These are phyloP conservation scores for Phialophora macrospora DNA, from an alignment of 2,329 filamentous ascomycete species.

Conservation along the genomic window DNA sequence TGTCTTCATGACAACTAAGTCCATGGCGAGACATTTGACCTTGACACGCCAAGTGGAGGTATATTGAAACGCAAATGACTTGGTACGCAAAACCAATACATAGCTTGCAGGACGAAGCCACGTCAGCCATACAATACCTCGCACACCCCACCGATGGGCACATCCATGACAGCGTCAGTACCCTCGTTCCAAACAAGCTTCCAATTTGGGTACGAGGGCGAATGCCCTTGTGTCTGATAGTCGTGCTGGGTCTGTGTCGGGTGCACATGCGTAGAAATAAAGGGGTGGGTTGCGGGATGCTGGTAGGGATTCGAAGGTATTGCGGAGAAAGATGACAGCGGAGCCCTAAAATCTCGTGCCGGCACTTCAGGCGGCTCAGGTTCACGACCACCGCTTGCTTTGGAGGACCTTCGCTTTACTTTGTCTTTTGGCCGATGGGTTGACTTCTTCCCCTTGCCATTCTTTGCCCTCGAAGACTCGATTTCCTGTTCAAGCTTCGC, in stretches of 20 bases:
- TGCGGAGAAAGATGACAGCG: background rate
- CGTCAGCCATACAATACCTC: slow-evolving; percentile 80
- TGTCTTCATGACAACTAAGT: background rate
- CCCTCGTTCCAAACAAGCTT: slow-evolving; percentile 83
- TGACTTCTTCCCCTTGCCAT: slow-evolving; percentile 12
- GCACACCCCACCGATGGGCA: slow-evolving; percentile 91
- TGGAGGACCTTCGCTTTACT: slow-evolving; percentile 23
- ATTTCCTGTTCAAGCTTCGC: slow-evolving; percentile 44
- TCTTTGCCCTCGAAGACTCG: slow-evolving; percentile 49
- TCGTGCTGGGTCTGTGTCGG: slow-evolving; percentile 7
- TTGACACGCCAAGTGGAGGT: background rate
- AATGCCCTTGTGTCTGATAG: background rate
- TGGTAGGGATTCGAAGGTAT: background rate
- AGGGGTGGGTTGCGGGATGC: slow-evolving; percentile 15
- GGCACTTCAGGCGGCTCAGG: slow-evolving; percentile 16
- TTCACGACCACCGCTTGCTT: background rate
- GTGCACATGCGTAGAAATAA: slow-evolving; percentile 11
- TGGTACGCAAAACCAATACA: background rate
- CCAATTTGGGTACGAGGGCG: slow-evolving; percentile 65
- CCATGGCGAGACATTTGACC: background rate
- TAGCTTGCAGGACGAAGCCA: background rate
- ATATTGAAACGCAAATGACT: background rate
- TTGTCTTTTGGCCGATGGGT: slow-evolving; percentile 40
- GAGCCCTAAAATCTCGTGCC: slow-evolving; percentile 3
- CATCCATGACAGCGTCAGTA: slow-evolving; percentile 96